Percentiles rank a stretch among this genome's conserved stretches.
Evolutionary conservation across 495 filamentous ascomycete species (phyloP).

Genomic region (Antarctomyces pellizariae): DNA sequence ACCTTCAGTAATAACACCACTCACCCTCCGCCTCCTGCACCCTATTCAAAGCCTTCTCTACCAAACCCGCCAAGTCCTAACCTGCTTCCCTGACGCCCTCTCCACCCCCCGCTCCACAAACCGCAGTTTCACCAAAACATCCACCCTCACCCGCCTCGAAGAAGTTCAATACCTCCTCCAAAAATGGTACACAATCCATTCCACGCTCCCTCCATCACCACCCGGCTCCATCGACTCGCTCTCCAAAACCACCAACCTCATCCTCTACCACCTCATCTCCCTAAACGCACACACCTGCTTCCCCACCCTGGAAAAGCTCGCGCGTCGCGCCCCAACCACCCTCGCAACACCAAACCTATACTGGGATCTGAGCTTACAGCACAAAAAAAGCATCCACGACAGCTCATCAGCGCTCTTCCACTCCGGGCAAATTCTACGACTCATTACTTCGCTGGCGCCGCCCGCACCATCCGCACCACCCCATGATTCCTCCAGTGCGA

Average conservation of each 20-base stretch:
- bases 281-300: constrained; percentile 35
- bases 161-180: constrained; percentile 30
- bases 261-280: constrained; percentile 38
- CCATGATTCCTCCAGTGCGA: no score
- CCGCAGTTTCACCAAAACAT: constrained; percentile 21
- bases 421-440: constrained; percentile 31
- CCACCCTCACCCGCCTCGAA: constrained; percentile 24
- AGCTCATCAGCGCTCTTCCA: constrained; percentile 33
- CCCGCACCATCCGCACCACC: no score
- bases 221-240: no score
- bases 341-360: no score
- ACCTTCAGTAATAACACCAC: constrained; percentile 22
- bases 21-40: constrained; percentile 26
- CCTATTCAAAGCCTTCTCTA: constrained; percentile 25
- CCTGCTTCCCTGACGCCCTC: constrained; percentile 19
- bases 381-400: constrained; percentile 28
- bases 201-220: constrained; percentile 15
- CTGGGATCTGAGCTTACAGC: constrained; percentile 21
- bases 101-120: constrained; percentile 13
- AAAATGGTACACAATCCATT: constrained; percentile 26
- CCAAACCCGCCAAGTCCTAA: constrained; percentile 23
- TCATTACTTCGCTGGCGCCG: constrained; percentile 23
- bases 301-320: constrained; percentile 31
- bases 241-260: constrained; percentile 32
- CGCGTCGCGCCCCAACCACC: constrained; percentile 26